phyloP scores from a whole-genome alignment of 2,329 filamentous ascomycete genomes.

The Fusarium sambucinum region DNA sequence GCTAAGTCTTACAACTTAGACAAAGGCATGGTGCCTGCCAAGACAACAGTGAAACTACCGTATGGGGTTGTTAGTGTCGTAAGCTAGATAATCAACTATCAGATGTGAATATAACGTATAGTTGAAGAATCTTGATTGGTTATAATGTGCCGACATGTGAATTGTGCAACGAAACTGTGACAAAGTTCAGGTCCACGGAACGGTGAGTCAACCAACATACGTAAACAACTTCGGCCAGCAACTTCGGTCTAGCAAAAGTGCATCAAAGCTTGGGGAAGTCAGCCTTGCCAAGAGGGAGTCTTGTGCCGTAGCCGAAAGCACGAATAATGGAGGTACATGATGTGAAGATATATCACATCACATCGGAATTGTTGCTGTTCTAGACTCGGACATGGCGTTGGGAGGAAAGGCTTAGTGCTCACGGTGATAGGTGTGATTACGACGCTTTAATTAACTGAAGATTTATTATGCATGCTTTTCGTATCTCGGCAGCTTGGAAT shows the following conservation, averaged over 20 bases:
- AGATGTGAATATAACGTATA: background rate
- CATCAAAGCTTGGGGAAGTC: background rate
- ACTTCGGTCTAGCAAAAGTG: background rate
- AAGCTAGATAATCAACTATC: background rate
- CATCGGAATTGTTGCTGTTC: background rate
- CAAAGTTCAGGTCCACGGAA: background rate
- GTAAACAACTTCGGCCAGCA: background rate
- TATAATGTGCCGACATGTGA: background rate
- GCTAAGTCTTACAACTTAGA: background rate
- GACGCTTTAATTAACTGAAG: background rate
- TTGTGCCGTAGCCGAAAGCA: background rate
- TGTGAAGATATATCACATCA: background rate
- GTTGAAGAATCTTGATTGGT: background rate
- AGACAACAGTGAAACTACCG: background rate
- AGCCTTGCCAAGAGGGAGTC: background rate
- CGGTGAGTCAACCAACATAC: background rate
- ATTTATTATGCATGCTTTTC: too few species aligned
- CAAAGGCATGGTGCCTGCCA: background rate
- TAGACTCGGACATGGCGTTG: background rate
- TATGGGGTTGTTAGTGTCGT: background rate
- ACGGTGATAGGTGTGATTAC: background rate
- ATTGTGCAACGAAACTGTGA: background rate
- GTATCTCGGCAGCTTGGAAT: background rate
- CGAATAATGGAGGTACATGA: background rate
- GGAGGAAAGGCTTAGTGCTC: too few species aligned